Conservation (phyloP, 768 basidiomycete species). For the Kwoniella sp. region DNA sequence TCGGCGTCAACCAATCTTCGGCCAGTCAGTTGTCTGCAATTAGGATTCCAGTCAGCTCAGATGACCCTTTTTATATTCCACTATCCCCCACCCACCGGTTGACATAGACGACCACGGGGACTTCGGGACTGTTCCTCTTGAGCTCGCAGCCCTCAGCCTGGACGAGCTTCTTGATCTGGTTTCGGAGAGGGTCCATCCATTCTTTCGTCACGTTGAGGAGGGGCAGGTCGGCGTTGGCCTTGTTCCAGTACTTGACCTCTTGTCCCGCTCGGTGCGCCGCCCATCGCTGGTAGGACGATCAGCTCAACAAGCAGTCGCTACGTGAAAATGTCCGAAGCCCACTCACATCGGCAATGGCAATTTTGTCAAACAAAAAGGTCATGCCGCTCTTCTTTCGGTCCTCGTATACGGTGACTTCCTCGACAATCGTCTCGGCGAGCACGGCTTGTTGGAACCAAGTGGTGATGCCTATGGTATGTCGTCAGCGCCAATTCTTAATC, state of each 20-base stretch:
- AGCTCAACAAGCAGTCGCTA: background rate
- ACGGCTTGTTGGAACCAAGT: slow-evolving; percentile 36
- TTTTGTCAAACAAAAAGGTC: slow-evolving; percentile 28
- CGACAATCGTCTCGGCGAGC: slow-evolving; percentile 28
- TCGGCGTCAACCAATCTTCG: slow-evolving; percentile 26
- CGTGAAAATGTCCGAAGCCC: background rate
- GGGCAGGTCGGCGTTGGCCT: slow-evolving; percentile 29
- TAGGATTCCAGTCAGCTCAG: background rate
- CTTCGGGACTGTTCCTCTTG: slow-evolving; percentile 5
- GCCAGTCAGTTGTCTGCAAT: slow-evolving; percentile 22
- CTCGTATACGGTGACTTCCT: slow-evolving; percentile 22
- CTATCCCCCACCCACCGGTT: slow-evolving; percentile 22
- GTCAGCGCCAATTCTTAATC: background rate
- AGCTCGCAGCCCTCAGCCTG: slow-evolving; percentile 10
- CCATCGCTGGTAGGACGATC: slow-evolving; percentile 27
- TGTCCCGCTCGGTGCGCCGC: slow-evolving; percentile 18
- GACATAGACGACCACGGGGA: slow-evolving; percentile 30
- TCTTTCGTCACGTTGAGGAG: slow-evolving; percentile 5
- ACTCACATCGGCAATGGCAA: slow-evolving; percentile 29
- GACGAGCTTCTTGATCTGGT: slow-evolving; percentile 21
- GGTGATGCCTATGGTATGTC: slow-evolving; percentile 19
- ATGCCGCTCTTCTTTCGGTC: slow-evolving; percentile 24
- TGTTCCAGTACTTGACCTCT: slow-evolving; percentile 28
- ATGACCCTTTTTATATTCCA: background rate
- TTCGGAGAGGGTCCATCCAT: slow-evolving; percentile 30